Evolutionary conservation across 2,329 filamentous ascomycete genomes (phyloP).

Genomic region (Alternaria sp.): DNA sequence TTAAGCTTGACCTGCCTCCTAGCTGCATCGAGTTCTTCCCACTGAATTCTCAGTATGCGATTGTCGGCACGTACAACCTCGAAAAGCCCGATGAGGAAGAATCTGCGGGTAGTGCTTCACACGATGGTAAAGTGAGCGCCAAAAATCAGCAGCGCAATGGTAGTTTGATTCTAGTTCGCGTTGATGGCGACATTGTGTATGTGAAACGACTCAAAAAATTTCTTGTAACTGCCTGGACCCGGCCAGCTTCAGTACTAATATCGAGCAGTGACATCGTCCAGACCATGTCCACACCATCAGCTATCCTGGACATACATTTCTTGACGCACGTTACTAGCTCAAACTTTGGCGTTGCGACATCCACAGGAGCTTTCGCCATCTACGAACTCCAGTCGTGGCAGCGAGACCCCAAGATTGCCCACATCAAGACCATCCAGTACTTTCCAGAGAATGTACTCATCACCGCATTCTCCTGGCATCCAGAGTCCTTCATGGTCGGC

Average conservation of each 20-base stretch:
- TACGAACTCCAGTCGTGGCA: conserved; percentile 59
- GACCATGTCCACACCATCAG: conserved; percentile 70
- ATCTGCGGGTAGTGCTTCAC: conserved; percentile 28
- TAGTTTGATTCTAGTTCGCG: conserved; percentile 72
- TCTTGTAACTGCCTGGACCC: not conserved
- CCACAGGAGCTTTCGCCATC: conserved; percentile 73
- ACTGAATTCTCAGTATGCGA: conserved; percentile 68
- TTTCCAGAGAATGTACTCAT: conserved; percentile 70
- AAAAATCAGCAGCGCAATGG: conserved; percentile 73
- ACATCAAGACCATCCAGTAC: conserved; percentile 57
- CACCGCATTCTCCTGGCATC: conserved; percentile 78
- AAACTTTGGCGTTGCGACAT: conserved; percentile 78
- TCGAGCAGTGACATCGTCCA: conserved; percentile 58
- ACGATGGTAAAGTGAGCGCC: conserved; percentile 27
- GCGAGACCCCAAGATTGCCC: conserved; percentile 25
- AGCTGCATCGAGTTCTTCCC: conserved; percentile 81
- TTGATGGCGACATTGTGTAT: conserved; percentile 66
- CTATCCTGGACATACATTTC: conserved; percentile 87
- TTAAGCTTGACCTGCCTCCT: conserved; percentile 71
- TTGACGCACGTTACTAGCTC: conserved; percentile 58
- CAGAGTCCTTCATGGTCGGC: conserved; percentile 65
- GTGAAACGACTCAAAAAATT: conserved; percentile 37
- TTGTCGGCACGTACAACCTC: conserved; percentile 86
- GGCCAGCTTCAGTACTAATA: conserved; percentile 4
- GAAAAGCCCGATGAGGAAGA: conserved; percentile 57